A percentile compares a stretch with the other conserved stretches of the same genome.
Evolutionary conservation across 75 land plant genomes (phyloP).

Genomic region (Pinus tabuliformis): DNA sequence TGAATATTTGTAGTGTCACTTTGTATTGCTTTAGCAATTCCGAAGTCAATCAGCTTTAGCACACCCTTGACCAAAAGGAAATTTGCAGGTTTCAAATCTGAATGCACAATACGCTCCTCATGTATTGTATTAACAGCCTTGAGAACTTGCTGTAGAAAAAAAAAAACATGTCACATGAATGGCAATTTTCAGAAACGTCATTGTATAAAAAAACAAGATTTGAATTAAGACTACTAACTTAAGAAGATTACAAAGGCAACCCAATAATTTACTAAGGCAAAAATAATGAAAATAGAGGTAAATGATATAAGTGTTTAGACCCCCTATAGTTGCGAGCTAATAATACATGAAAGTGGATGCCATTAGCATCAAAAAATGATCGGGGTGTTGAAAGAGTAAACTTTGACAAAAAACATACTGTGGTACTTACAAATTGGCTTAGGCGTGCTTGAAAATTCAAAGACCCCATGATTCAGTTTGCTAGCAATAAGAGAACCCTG

Average conservation of each 20-base stretch:
- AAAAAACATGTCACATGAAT: not conserved
- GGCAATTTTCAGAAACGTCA: not conserved
- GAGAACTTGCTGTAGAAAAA: conserved; percentile 79
- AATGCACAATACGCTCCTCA: conserved; percentile 96
- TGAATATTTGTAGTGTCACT: conserved; percentile 98
- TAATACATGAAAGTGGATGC: not conserved
- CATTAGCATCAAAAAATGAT: not conserved
- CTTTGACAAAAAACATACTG: not conserved
- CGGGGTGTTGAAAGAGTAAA: not conserved
- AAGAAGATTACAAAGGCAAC: not conserved
- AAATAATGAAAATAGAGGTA: not conserved
- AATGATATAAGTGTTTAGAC: not conserved
- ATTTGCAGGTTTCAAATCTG: conserved; percentile 98
- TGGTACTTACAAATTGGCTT: not conserved
- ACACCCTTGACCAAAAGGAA: conserved; percentile 92
- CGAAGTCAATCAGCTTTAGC: conserved; percentile 95
- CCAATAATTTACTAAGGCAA: not conserved
- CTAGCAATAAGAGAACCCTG: not conserved
- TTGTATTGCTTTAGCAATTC: conserved; percentile 95
- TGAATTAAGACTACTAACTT: not conserved
- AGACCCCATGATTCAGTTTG: not conserved
- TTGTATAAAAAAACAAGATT: conserved; percentile 5
- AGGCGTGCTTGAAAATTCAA: not conserved
- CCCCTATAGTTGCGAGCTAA: not conserved
- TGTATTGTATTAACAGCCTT: conserved; percentile 93